phyloP scores from a whole-genome alignment of 2,329 filamentous ascomycete species.

The Lojkania enalia region DNA sequence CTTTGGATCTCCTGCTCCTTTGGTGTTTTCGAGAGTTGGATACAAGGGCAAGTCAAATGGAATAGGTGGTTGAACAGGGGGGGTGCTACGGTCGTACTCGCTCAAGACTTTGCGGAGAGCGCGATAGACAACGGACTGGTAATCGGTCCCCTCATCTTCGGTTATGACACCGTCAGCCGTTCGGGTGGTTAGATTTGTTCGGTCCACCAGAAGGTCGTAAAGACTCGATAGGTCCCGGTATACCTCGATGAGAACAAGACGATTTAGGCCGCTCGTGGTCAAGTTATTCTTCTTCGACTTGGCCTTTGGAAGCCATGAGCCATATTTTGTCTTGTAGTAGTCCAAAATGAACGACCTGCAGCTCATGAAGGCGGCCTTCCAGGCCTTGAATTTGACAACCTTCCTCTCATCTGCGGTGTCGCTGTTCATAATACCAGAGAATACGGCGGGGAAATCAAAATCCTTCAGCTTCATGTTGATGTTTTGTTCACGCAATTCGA shows the following conservation, averaged over 20 bases:
- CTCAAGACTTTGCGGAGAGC: slow-evolving; percentile 78
- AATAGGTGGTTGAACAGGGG: slow-evolving; percentile 86
- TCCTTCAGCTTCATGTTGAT: slow-evolving; percentile 75
- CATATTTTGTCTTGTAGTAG: slow-evolving; percentile 70
- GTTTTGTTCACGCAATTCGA: slow-evolving; percentile 71
- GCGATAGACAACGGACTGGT: slow-evolving; percentile 62
- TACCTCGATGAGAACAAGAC: slow-evolving; percentile 76
- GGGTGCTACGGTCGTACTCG: slow-evolving; percentile 87
- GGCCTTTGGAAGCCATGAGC: slow-evolving; percentile 88
- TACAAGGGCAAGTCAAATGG: slow-evolving; percentile 85
- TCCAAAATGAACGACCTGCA: slow-evolving; percentile 74
- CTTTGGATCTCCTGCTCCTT: slow-evolving; percentile 68
- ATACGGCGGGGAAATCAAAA: slow-evolving; percentile 90
- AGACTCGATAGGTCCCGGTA: slow-evolving; percentile 85
- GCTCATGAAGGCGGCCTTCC: slow-evolving; percentile 73
- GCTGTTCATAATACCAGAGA: slow-evolving; percentile 84
- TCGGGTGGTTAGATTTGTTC: slow-evolving; percentile 75
- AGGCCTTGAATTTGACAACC: slow-evolving; percentile 78
- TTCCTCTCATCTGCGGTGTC: slow-evolving; percentile 77
- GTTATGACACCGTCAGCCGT: slow-evolving; percentile 69
- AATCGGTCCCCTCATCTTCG: slow-evolving; percentile 52
- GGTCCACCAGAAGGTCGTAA: slow-evolving; percentile 87
- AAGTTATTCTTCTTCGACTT: slow-evolving; percentile 90
- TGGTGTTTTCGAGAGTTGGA: slow-evolving; percentile 68
- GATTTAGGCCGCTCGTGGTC: slow-evolving; percentile 82